phyloP scores from a whole-genome alignment of 1,139 yeast genomes.

The Meyerozyma elateridarum region DNA sequence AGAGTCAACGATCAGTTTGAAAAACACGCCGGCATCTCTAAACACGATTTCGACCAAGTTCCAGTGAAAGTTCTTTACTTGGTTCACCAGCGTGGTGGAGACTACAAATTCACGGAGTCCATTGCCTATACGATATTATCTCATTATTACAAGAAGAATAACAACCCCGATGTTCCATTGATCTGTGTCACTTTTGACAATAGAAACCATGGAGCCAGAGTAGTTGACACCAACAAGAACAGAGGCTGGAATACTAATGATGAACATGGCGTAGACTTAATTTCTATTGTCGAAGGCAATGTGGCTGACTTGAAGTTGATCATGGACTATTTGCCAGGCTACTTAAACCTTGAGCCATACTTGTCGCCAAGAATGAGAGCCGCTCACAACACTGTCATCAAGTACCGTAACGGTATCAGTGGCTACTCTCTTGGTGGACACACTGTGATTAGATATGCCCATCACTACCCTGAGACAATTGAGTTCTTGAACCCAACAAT shows the following conservation, averaged over 20 bases:
- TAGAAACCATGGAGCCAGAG: slow-evolving; percentile 58
- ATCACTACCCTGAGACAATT: slow-evolving; percentile 33
- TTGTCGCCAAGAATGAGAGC: slow-evolving; percentile 11
- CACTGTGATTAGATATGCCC: slow-evolving; percentile 45
- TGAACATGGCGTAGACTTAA: slow-evolving; percentile 52
- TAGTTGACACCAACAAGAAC: slow-evolving; percentile 32
- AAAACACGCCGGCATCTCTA: slow-evolving; percentile 4
- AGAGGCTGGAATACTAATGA: slow-evolving; percentile 41
- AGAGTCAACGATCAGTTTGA: slow-evolving; percentile 12
- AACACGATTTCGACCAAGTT: slow-evolving; percentile 16
- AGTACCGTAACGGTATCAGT: slow-evolving; percentile 33
- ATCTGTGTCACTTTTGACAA: slow-evolving; percentile 54
- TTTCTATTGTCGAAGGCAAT: slow-evolving; percentile 47
- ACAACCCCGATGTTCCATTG: slow-evolving; percentile 21
- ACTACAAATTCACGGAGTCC: slow-evolving; percentile 26
- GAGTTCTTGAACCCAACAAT: slow-evolving; percentile 42
- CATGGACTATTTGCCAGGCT: slow-evolving; percentile 45
- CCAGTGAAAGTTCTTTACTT: slow-evolving; percentile 36
- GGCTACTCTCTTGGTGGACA: slow-evolving; percentile 67
- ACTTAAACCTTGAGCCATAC: slow-evolving; percentile 31
- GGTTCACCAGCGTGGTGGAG: slow-evolving; percentile 34
- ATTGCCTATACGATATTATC: slow-evolving; percentile 27
- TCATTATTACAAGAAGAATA: slow-evolving; percentile 20
- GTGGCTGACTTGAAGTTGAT: slow-evolving; percentile 45
- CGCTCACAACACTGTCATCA: slow-evolving; percentile 18